Evolutionary conservation across 73 alveolate genomes (phyloP).

Genomic region (Symbiodinium natans): DNA sequence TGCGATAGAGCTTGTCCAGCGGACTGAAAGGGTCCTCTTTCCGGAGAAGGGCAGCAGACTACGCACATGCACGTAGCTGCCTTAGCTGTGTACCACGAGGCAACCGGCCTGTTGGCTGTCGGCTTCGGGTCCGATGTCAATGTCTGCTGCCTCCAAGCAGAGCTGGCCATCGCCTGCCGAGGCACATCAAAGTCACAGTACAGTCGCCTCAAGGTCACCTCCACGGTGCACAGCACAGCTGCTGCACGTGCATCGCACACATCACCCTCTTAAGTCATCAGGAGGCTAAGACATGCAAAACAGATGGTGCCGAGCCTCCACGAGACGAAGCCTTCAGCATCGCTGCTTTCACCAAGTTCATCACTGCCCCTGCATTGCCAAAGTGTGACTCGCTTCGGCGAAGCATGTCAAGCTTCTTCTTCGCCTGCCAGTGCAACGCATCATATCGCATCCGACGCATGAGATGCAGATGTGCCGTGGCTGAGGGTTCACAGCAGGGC

Average conservation of each 20-base stretch:
- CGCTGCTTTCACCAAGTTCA: conserved; percentile 42
- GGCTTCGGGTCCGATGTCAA: conserved; percentile 54
- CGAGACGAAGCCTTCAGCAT: conserved; percentile 51
- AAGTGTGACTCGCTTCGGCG: conserved; percentile 63
- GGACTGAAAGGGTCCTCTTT: conserved; percentile 55
- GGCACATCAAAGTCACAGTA: too few relatives aligned
- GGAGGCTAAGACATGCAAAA: background rate
- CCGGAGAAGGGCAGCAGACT: background rate
- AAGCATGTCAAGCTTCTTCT: conserved; percentile 52
- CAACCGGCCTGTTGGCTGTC: conserved; percentile 11
- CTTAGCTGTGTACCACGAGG: background rate
- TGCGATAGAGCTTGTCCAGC: conserved; percentile 50
- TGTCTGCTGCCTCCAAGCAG: conserved; percentile 23
- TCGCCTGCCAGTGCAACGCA: conserved; percentile 22
- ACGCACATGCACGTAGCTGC: background rate
- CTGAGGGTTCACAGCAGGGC: too few relatives aligned
- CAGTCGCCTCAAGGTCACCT: too few relatives aligned
- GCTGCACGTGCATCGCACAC: too few relatives aligned
- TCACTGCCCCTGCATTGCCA: conserved; percentile 87
- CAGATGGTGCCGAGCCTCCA: background rate
- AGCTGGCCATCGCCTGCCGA: background rate
- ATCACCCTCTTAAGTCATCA: too few relatives aligned
- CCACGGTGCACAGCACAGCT: too few relatives aligned
- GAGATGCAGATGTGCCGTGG: too few relatives aligned
- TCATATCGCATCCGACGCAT: too few relatives aligned